A percentile compares a stretch with the other conserved stretches of the same genome.
Conservation (phyloP, 2,329 filamentous ascomycete species). For the Neonectria hederae region DNA sequence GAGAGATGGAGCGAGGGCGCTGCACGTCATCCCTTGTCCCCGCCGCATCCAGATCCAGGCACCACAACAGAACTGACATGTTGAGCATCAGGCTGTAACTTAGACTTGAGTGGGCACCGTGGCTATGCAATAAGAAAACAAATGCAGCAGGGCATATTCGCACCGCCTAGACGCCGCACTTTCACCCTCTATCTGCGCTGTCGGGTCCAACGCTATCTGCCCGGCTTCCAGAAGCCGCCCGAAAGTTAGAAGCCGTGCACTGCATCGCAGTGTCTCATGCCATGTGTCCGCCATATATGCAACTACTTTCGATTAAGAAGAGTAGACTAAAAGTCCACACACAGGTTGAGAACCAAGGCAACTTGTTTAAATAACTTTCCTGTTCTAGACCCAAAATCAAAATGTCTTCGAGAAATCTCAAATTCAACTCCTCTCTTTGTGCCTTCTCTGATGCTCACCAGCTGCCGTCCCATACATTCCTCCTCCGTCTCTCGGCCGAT, state of each 20-base stretch:
- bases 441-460: background rate
- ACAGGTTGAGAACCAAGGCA: background rate
- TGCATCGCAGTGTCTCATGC: background rate
- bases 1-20: background rate
- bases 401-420: background rate
- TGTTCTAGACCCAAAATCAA: background rate
- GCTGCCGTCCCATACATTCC: background rate
- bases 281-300: background rate
- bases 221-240: background rate
- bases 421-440: background rate
- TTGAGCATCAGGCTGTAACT: too few species aligned
- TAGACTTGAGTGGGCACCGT: too few species aligned
- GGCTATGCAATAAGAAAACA: background rate
- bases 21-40: background rate
- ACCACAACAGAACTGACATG: background rate
- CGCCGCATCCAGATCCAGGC: background rate
- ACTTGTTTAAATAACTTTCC: background rate
- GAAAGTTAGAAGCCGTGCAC: too few species aligned
- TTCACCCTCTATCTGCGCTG: background rate
- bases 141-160: background rate
- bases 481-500: constrained; percentile 21
- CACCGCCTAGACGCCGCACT: background rate
- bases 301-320: background rate
- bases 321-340: too few species aligned
- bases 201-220: constrained; percentile 7